A percentile compares a stretch with the other conserved stretches of the same genome.
These are phyloP conservation scores for Hortaea werneckii DNA, from an alignment of 2,329 filamentous ascomycete species.

Conservation along the genomic window DNA sequence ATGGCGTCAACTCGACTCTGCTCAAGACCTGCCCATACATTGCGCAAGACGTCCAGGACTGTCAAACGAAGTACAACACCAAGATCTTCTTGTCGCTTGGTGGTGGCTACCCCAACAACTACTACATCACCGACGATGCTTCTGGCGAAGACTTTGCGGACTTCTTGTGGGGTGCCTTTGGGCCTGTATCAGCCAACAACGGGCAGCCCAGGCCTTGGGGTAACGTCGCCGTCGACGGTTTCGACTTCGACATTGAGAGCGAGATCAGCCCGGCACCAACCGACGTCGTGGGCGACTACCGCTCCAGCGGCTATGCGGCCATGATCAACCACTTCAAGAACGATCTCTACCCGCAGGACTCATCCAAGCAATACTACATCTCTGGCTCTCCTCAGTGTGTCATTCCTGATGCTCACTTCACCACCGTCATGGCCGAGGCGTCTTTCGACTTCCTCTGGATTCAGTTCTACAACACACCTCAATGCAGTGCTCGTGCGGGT, in stretches of 20 bases:
- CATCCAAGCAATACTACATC: conserved; percentile 37
- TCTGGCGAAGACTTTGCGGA: conserved; percentile 34
- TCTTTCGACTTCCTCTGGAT: conserved; percentile 37
- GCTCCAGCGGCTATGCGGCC: conserved; percentile 27
- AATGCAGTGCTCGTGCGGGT: conserved; percentile 35
- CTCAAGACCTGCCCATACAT: conserved; percentile 29
- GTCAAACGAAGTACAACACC: conserved; percentile 33
- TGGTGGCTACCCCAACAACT: conserved; percentile 30
- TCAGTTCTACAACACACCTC: conserved; percentile 41
- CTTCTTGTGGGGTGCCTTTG: conserved; percentile 39
- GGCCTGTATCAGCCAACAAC: conserved; percentile 20
- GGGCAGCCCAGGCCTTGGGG: conserved; percentile 36
- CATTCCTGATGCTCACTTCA: conserved; percentile 37
- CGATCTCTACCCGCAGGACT: conserved; percentile 26
- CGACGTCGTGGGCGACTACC: conserved; percentile 23
- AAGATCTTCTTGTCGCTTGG: conserved; percentile 40
- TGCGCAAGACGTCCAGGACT: conserved; percentile 33
- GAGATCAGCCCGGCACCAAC: conserved; percentile 20
- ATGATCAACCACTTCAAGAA: conserved; percentile 40
- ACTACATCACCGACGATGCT: conserved; percentile 32
- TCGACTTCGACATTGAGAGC: conserved; percentile 42
- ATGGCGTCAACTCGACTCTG: conserved; percentile 31
- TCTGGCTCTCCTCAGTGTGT: conserved; percentile 40
- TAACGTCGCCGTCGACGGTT: conserved; percentile 41
- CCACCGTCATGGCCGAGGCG: conserved; percentile 24